A percentile compares a stretch with the other conserved stretches of the same genome.
Evolutionary conservation across 331 rosid genomes (phyloP).

Genomic region (Spiraea crenata): DNA sequence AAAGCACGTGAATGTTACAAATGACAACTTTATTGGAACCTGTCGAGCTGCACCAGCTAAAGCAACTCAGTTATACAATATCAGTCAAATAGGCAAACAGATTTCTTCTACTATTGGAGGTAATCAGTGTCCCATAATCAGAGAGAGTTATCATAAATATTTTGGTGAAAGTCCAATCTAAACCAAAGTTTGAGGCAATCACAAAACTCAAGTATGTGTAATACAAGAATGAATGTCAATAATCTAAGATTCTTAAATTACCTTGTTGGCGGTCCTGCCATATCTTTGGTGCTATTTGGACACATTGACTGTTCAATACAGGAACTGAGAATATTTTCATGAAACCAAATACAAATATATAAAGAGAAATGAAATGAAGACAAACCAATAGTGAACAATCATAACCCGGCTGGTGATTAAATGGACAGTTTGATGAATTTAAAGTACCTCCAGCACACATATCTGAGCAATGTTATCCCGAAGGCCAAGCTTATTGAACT

Average conservation of each 20-base stretch:
- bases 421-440: slow-evolving; percentile 4
- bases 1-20: slow-evolving; percentile 90
- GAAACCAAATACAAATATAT: slow-evolving; percentile 22
- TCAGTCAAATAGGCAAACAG: neutral
- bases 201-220: slow-evolving; percentile 12
- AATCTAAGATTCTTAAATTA: slow-evolving; percentile 24
- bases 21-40: slow-evolving; percentile 61
- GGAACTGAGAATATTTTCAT: slow-evolving; percentile 13
- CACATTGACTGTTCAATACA: slow-evolving; percentile 45
- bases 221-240: slow-evolving; percentile 11
- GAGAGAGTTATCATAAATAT: neutral
- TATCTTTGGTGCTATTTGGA: slow-evolving; percentile 29
- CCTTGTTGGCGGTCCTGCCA: slow-evolving; percentile 51
- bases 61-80: neutral
- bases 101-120: neutral
- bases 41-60: slow-evolving; percentile 46
- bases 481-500: slow-evolving; percentile 83
- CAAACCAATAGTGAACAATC: neutral
- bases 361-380: neutral
- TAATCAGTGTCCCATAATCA: neutral
- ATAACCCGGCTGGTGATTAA: neutral
- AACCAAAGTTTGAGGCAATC: neutral
- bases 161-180: neutral
- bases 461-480: slow-evolving; percentile 93
- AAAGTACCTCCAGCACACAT: slow-evolving; percentile 81